Evolutionary conservation across 192 early-diverging fungal genomes (phyloP).

Genomic region (Backusella tarrabulga): DNA sequence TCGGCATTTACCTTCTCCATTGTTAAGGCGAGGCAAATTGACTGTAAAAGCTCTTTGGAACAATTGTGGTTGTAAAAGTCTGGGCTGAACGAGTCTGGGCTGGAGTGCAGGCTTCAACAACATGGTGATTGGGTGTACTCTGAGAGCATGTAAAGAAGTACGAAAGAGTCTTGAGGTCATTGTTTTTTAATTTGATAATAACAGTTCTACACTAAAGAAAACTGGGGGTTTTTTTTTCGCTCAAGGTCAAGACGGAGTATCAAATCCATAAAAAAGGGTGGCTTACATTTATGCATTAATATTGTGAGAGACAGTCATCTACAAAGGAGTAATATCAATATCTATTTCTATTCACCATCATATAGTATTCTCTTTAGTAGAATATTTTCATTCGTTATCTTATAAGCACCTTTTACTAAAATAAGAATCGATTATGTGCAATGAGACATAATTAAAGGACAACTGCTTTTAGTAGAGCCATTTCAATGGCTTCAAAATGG

Average conservation of each 20-base stretch:
- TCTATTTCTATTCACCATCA: not conserved
- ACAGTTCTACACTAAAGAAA: not conserved
- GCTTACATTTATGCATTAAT: no score
- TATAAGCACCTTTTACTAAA: no score
- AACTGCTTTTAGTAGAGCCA: no score
- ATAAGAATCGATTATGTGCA: no score
- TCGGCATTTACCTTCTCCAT: conserved; percentile 3
- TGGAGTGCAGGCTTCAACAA: not conserved
- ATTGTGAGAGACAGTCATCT: no score
- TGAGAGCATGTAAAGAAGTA: not conserved
- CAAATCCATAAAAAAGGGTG: not conserved
- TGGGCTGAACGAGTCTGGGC: not conserved
- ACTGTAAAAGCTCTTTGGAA: conserved; percentile 7
- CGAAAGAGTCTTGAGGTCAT: not conserved
- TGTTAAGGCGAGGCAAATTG: not conserved
- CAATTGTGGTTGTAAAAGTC: not conserved
- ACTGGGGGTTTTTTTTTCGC: not conserved
- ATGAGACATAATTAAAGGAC: no score
- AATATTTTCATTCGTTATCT: no score
- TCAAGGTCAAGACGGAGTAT: not conserved
- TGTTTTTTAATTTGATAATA: not conserved
- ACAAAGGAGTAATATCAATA: no score
- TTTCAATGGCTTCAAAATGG: no score
- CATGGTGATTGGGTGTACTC: not conserved
- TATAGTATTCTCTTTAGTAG: no score